A percentile compares a stretch with the other conserved stretches of the same genome.
Evolutionary conservation across 495 filamentous ascomycete species (phyloP).

Genomic region (Trichoderma parareesei): DNA sequence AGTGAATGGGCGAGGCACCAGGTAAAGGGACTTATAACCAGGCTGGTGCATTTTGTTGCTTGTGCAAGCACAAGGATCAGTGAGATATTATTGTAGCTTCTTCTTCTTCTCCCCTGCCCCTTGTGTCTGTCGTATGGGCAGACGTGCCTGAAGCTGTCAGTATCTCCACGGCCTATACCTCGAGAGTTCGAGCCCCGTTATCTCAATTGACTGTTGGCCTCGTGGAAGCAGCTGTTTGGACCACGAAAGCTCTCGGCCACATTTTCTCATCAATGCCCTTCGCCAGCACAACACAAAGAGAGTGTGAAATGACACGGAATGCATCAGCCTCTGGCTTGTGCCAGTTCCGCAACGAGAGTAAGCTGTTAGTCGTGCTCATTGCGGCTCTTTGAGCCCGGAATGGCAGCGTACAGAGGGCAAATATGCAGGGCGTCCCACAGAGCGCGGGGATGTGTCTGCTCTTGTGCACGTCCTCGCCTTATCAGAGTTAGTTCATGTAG

Average conservation of each 20-base stretch:
- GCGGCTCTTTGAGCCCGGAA: too few relatives aligned
- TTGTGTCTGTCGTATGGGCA: not conserved
- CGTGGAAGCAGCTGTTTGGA: slow-evolving; percentile 1
- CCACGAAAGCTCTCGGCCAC: not conserved
- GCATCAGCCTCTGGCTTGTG: not conserved
- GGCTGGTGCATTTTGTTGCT: not conserved
- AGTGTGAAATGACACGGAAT: not conserved
- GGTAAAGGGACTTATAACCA: not conserved
- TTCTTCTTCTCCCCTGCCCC: not conserved
- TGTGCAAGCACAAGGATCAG: not conserved
- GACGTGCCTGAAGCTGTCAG: not conserved
- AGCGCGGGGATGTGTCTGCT: not conserved
- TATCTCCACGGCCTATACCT: not conserved
- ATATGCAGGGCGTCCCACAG: too few relatives aligned
- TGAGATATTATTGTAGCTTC: too few relatives aligned
- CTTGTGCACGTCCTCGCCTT: not conserved
- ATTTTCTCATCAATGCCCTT: not conserved
- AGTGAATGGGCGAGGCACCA: not conserved
- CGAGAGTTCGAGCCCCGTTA: not conserved
- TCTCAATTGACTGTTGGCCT: not conserved
- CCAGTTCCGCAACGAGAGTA: too few relatives aligned
- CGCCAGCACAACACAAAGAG: not conserved
- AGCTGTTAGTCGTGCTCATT: too few relatives aligned
- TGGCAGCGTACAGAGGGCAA: too few relatives aligned
- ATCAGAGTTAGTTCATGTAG: not conserved